Conservation (phyloP, 805 yeast species). For the Candida pini region DNA sequence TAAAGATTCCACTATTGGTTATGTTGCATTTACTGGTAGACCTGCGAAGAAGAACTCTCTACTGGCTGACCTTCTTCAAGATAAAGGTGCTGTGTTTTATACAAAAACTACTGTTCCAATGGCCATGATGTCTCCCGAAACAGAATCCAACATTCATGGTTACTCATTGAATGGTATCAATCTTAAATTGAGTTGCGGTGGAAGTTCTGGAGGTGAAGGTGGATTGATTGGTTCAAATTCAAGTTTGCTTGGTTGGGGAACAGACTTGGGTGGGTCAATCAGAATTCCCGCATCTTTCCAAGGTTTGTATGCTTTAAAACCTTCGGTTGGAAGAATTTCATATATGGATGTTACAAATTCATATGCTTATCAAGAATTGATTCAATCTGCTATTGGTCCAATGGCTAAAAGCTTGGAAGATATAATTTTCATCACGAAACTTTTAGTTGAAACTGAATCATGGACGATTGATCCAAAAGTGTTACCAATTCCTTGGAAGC, state of each 20-base stretch:
- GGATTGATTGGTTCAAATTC: conserved; percentile 19
- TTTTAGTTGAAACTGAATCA: conserved; percentile 28
- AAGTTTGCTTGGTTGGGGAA: conserved; percentile 51
- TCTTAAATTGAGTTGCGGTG: conserved; percentile 28
- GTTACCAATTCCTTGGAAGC: conserved; percentile 43
- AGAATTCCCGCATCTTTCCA: conserved; percentile 56
- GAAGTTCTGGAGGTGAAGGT: conserved; percentile 35
- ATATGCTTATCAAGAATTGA: conserved; percentile 44
- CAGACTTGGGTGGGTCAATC: conserved; percentile 50
- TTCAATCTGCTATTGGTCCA: conserved; percentile 56
- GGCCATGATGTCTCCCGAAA: conserved; percentile 32
- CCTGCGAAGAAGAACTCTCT: conserved; percentile 36
- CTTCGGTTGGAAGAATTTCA: conserved; percentile 33
- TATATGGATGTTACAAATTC: conserved; percentile 34
- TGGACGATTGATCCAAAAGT: conserved; percentile 47
- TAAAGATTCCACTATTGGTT: conserved; percentile 47
- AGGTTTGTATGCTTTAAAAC: conserved; percentile 51
- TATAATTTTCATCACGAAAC: conserved; percentile 42
- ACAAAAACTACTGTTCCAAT: conserved; percentile 53
- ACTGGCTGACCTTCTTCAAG: conserved; percentile 36
- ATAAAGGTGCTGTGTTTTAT: conserved; percentile 51
- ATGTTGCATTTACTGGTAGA: conserved; percentile 35
- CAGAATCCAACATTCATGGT: conserved; percentile 29
- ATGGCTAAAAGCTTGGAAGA: conserved; percentile 44
- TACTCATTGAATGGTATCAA: conserved; percentile 28